A percentile compares a stretch with the other conserved stretches of the same genome.
These are phyloP conservation scores for Diaporthe longicolla DNA, from an alignment of 2,329 filamentous ascomycete genomes.

Conservation along the genomic window DNA sequence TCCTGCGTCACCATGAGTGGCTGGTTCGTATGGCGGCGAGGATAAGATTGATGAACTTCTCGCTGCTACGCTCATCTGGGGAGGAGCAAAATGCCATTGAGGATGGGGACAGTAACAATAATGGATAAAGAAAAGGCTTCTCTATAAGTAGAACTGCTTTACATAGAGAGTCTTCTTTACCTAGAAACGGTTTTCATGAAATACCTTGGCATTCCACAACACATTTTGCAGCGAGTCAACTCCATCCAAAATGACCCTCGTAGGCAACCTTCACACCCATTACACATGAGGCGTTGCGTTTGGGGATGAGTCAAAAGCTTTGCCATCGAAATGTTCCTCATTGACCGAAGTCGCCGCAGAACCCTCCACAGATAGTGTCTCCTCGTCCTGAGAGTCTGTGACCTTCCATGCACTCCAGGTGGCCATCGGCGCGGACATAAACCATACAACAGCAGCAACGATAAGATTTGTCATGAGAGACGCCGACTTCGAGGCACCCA, in stretches of 20 bases:
- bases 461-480: constrained; percentile 34
- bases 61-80: too few relatives aligned
- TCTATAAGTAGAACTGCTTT: not conserved
- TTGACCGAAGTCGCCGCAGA: constrained; percentile 1
- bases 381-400: constrained; percentile 21
- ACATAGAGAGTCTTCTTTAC: fast-evolving
- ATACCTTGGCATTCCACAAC: not conserved
- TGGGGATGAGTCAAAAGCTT: not conserved
- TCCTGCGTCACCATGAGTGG: too few relatives aligned
- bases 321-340: constrained; percentile 15
- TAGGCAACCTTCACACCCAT: not conserved
- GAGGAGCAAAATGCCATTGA: too few relatives aligned
- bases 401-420: constrained; percentile 28
- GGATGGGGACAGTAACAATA: too few relatives aligned
- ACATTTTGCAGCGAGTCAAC: not conserved
- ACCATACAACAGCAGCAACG: constrained; percentile 20
- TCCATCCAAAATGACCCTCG: not conserved
- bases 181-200: too few relatives aligned
- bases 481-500: constrained; percentile 12
- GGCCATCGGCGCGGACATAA: constrained; percentile 13
- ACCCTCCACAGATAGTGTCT: constrained; percentile 5
- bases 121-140: not conserved
- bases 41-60: too few relatives aligned
- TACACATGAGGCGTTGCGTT: not conserved
- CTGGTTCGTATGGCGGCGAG: too few relatives aligned